phyloP scores from a whole-genome alignment of 2,329 filamentous ascomycete species.

The Colletotrichum lupini region DNA sequence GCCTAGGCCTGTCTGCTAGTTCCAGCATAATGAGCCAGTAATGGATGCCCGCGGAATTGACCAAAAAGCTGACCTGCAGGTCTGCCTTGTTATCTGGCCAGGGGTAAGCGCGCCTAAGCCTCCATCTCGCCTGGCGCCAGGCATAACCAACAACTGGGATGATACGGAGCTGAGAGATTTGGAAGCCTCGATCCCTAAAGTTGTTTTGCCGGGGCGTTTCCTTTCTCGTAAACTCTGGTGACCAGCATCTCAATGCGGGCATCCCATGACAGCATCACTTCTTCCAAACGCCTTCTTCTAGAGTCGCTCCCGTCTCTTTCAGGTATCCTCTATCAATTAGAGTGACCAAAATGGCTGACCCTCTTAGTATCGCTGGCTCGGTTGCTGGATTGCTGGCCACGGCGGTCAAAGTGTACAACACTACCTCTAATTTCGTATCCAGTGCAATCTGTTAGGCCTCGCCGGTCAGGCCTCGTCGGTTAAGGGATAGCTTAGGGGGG shows the following conservation, averaged over 20 bases:
- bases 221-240: not conserved
- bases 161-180: not conserved
- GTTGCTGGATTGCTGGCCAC: not conserved
- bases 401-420: not conserved
- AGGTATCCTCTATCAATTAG: not conserved
- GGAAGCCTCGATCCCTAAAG: not conserved
- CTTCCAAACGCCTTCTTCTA: not conserved
- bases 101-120: not conserved
- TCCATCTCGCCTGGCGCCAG: not conserved
- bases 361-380: not conserved
- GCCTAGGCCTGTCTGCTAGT: too few species aligned
- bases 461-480: too few species aligned
- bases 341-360: not conserved
- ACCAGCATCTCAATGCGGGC: too few species aligned
- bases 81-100: not conserved
- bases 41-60: not conserved
- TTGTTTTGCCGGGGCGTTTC: not conserved
- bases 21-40: not conserved
- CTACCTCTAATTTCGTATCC: not conserved
- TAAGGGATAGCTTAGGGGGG: too few species aligned
- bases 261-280: not conserved
- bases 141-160: not conserved
- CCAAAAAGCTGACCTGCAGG: not conserved
- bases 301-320: not conserved
- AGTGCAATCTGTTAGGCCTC: too few species aligned